phyloP scores from a whole-genome alignment of 2,329 filamentous ascomycete species.

The Trichoderma afroharzianum region DNA sequence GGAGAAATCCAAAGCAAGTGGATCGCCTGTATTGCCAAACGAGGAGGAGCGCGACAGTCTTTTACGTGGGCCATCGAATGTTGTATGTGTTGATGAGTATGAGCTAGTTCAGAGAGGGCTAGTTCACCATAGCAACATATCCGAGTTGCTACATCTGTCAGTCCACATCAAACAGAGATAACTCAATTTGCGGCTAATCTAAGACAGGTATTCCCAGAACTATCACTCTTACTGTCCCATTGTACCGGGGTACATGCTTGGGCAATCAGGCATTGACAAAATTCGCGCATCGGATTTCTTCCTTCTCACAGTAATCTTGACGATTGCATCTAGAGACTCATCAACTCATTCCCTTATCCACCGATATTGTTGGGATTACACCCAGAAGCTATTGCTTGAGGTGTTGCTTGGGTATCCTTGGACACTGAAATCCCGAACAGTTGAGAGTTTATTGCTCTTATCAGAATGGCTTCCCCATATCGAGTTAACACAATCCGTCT shows the following conservation, averaged over 20 bases:
- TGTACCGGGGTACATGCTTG: background rate
- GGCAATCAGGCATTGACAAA: background rate
- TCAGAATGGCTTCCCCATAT: conserved; percentile 6
- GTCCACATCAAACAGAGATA: background rate
- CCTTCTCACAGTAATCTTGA: background rate
- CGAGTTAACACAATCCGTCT: background rate
- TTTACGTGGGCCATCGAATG: background rate
- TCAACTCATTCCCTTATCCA: background rate
- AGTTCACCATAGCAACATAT: background rate
- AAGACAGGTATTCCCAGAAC: background rate
- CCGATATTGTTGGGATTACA: background rate
- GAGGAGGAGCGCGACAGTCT: background rate
- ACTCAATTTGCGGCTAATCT: background rate
- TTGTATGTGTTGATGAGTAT: background rate
- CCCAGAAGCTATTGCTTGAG: background rate
- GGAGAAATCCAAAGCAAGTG: background rate
- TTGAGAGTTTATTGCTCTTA: background rate
- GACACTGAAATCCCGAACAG: background rate
- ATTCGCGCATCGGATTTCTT: background rate
- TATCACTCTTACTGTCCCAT: conserved; percentile 6
- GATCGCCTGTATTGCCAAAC: background rate
- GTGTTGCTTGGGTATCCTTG: background rate
- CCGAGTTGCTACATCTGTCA: background rate
- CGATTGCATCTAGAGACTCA: background rate
- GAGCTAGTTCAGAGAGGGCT: background rate